Evolutionary conservation across 1,284 basidiomycete genomes (phyloP).

Genomic region (Ceratobasidium sp.): DNA sequence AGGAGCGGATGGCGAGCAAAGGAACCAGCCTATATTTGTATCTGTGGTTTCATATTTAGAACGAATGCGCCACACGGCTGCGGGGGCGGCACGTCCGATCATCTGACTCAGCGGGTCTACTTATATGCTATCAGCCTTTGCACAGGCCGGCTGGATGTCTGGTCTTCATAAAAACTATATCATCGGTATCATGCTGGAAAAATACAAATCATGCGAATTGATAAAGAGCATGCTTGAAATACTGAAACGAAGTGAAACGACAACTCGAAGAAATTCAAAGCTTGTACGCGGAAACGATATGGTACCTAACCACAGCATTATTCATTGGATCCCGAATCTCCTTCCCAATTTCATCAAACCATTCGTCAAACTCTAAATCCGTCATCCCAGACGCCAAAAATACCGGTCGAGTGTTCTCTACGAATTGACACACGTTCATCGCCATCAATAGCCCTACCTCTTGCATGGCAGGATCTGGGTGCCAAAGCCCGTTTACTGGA

Average conservation of each 20-base stretch:
- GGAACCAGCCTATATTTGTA: conserved; percentile 12
- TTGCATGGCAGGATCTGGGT: conserved; percentile 20
- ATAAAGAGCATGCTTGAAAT: too few species aligned
- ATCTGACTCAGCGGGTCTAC: not conserved
- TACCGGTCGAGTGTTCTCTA: conserved; percentile 9
- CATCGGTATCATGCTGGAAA: too few species aligned
- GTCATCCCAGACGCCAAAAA: conserved; percentile 8
- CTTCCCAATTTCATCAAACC: not conserved
- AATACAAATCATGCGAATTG: too few species aligned
- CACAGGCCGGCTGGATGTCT: too few species aligned
- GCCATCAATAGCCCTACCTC: conserved; percentile 24
- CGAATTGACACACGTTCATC: conserved; percentile 18
- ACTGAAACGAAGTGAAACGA: too few species aligned
- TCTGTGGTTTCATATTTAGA: not conserved
- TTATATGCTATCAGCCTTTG: too few species aligned
- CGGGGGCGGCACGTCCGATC: not conserved
- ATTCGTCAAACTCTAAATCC: conserved; percentile 10
- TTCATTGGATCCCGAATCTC: conserved; percentile 34
- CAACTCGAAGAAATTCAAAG: not conserved
- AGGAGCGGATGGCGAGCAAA: not conserved
- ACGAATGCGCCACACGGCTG: not conserved
- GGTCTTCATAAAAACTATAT: too few species aligned
- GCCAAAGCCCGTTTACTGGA: conserved; percentile 21
- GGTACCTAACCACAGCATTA: conserved; percentile 15
- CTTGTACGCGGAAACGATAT: conserved; percentile 8